Evolutionary conservation across 345 rosid genomes (phyloP).

Genomic region (Eutrema yunnanense): DNA sequence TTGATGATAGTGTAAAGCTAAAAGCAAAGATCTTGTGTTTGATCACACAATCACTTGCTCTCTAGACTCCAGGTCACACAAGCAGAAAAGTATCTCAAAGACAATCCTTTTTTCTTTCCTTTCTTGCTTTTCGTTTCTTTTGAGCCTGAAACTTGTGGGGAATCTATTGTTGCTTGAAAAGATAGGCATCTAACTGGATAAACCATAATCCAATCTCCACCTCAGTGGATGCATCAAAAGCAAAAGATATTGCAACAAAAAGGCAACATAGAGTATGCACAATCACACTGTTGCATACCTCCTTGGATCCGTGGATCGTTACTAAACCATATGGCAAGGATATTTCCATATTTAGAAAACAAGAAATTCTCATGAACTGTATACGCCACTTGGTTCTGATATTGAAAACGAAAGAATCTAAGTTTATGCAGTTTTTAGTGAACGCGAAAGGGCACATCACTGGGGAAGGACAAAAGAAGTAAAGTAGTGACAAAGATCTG

Average conservation of each 20-base stretch:
- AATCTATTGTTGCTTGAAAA: constrained; percentile 29
- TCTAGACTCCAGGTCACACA: constrained; percentile 24
- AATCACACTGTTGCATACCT: constrained; percentile 6
- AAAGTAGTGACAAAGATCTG: constrained; percentile 27
- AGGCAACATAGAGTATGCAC: neutral
- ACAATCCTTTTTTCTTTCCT: neutral
- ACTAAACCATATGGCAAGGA: constrained; percentile 18
- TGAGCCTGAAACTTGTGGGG: constrained; percentile 28
- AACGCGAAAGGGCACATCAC: constrained; percentile 29
- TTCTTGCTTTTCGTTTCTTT: constrained; percentile 23
- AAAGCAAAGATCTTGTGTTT: constrained; percentile 9
- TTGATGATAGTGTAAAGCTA: constrained; percentile 7
- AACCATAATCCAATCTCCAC: constrained; percentile 25
- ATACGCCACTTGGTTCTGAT: constrained; percentile 28
- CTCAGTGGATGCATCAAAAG: constrained; percentile 27
- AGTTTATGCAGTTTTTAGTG: constrained; percentile 21
- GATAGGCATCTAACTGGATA: constrained; percentile 33
- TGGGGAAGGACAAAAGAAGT: constrained; percentile 6
- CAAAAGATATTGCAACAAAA: constrained; percentile 10
- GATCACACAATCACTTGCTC: constrained; percentile 9
- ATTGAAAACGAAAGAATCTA: constrained; percentile 8
- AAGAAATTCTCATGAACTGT: constrained; percentile 15
- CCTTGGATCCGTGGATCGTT: constrained; percentile 17
- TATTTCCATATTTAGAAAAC: constrained; percentile 6
- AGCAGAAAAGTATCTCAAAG: constrained; percentile 10